phyloP scores from a whole-genome alignment of 108 stramenopile species.

The Cyclotella sp. region DNA sequence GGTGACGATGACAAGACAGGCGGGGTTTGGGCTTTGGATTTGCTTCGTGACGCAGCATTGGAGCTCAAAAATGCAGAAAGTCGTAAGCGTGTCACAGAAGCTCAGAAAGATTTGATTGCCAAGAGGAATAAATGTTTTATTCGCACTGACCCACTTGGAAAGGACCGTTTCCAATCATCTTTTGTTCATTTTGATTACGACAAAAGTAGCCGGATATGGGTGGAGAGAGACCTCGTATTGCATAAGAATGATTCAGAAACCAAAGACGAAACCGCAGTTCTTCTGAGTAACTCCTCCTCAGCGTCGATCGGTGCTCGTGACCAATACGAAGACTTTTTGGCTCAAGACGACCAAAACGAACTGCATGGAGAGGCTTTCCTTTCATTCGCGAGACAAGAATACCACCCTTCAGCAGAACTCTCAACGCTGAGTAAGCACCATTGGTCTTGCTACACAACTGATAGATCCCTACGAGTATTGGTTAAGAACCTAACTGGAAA shows the following conservation, averaged over 20 bases:
- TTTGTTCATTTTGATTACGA: slow-evolving; percentile 83
- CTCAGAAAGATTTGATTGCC: slow-evolving; percentile 83
- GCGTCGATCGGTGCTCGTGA: slow-evolving; percentile 67
- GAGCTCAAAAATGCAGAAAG: slow-evolving; percentile 84
- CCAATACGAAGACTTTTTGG: slow-evolving; percentile 69
- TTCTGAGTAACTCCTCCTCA: slow-evolving; percentile 34
- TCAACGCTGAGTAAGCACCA: slow-evolving; percentile 62
- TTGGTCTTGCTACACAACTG: slow-evolving; percentile 83
- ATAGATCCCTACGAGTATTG: slow-evolving; percentile 69
- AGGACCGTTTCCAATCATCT: slow-evolving; percentile 69
- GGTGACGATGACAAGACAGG: slow-evolving; percentile 77
- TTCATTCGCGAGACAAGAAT: slow-evolving; percentile 74
- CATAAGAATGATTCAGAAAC: slow-evolving; percentile 20
- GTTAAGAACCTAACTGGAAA: slow-evolving; percentile 81
- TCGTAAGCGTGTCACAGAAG: slow-evolving; percentile 80
- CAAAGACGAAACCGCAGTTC: slow-evolving; percentile 45
- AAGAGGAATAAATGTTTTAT: slow-evolving; percentile 88
- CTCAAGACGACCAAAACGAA: slow-evolving; percentile 39
- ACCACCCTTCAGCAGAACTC: slow-evolving; percentile 64
- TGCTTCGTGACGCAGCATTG: slow-evolving; percentile 81
- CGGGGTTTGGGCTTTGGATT: slow-evolving; percentile 79
- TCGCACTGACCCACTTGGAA: slow-evolving; percentile 77
- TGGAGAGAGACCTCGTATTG: slow-evolving; percentile 66
- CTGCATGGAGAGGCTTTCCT: slow-evolving; percentile 47
- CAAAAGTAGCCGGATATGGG: slow-evolving; percentile 79